Evolutionary conservation across 345 rosid genomes (phyloP).

Genomic region (Dovyalis caffra): DNA sequence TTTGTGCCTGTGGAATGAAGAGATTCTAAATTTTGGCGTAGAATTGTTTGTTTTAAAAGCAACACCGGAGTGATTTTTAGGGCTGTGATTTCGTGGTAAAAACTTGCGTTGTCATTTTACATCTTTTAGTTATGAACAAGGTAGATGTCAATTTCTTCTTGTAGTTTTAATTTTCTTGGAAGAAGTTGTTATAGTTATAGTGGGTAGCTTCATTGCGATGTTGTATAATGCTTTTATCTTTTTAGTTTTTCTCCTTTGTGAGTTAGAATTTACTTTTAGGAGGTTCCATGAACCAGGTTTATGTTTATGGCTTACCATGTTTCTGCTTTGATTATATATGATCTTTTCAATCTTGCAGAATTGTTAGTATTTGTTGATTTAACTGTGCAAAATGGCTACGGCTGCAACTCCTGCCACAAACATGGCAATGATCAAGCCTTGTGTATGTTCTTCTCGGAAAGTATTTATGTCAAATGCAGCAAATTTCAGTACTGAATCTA

Average conservation of each 20-base stretch:
- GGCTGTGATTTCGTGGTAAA: background rate
- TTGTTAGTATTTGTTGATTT: slow-evolving; percentile 8
- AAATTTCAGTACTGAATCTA: slow-evolving; percentile 16
- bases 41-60: background rate
- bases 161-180: background rate
- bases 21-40: background rate
- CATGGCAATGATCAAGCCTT: slow-evolving; percentile 38
- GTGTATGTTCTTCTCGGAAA: slow-evolving; percentile 27
- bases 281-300: background rate
- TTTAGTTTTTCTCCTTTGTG: background rate
- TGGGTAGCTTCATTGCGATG: background rate
- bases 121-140: background rate
- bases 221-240: background rate
- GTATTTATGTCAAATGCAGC: slow-evolving; percentile 12
- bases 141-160: background rate
- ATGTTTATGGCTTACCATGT: background rate
- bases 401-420: slow-evolving; percentile 31
- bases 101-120: no score
- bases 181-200: background rate
- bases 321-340: background rate
- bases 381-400: slow-evolving; percentile 30
- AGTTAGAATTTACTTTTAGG: background rate
- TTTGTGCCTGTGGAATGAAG: background rate
- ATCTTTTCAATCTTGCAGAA: slow-evolving; percentile 3
- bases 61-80: background rate